Base-by-base conservation (phyloP, 2,329 filamentous ascomycete genomes). In the Diplodia scrobiculata region DNA sequence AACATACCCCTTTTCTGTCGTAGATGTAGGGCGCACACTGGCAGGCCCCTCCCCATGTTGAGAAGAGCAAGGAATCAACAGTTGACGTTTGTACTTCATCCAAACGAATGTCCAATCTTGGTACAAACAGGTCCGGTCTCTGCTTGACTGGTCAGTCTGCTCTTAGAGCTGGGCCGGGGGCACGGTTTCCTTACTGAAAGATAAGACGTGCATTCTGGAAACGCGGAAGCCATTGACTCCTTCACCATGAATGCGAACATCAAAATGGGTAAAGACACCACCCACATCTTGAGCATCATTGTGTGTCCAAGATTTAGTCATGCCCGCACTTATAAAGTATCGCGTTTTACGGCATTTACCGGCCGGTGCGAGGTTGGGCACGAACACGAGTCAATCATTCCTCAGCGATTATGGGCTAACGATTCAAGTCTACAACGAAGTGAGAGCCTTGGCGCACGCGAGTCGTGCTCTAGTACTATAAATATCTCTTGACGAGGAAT, bases 1-100 rank as follows among this genome's bases (percentile, higher is more conserved):
- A 21, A 60, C 74, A 51, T 78, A 80, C 78, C 68, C 82, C 82
- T 68, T 76, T 73, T 69, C 80, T 82, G 70, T 84, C 82, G 69
- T 82, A 84, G 29, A 84, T 83, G 69, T 84, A 82, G 5, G 82
- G 79, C 1, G 52, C 52, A 36, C 21, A 13, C 32, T 54, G 52
- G 17, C 52, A 54, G 5, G 32, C n/a, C 25, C 52, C 52, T 21
- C 52, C 52, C 52, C 52, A 54, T 0, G 52, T 54, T 14, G 29
- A 36, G n/a, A 54, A 54, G 3, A 54, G 17, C 9, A 32, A 54
- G 6, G 13, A 53, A n/a, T 54, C 32, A 21, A 6, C 10, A 1
- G 52, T 36, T 0, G 17, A n/a, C 5, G 10, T 36, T 36, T 21
- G 13, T 9, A 21, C 1, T 5, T 38, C 32, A 3, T 54, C 14